phyloP scores from a whole-genome alignment of 2,329 filamentous ascomycete species.

The Ilyonectria robusta region DNA sequence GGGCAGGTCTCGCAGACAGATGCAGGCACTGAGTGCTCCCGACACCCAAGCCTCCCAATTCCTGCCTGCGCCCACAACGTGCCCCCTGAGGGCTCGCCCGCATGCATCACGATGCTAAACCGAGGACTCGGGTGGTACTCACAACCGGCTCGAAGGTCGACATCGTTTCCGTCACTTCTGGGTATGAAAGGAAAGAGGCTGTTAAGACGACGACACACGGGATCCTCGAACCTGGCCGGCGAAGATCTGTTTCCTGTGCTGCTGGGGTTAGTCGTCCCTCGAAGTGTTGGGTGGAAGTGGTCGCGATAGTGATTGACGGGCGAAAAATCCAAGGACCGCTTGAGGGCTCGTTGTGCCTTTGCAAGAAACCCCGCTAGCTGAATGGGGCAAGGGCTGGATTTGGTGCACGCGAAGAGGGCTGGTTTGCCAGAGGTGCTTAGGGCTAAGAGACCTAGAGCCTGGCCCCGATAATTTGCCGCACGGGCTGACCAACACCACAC shows the following conservation, averaged over 20 bases:
- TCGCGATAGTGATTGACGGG: slow-evolving; percentile 57
- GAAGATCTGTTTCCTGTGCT: slow-evolving; percentile 58
- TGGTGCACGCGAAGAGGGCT: slow-evolving; percentile 55
- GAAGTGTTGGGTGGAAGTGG: slow-evolving; percentile 55
- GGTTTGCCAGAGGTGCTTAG: slow-evolving; percentile 53
- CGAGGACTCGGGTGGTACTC: slow-evolving; percentile 60
- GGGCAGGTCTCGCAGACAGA: slow-evolving; percentile 22
- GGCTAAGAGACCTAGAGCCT: slow-evolving; percentile 57
- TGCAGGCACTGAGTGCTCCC: slow-evolving; percentile 28
- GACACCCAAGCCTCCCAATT: slow-evolving; percentile 37
- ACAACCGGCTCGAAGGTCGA: slow-evolving; percentile 80
- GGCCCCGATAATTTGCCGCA: slow-evolving; percentile 51
- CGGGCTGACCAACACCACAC: slow-evolving; percentile 16
- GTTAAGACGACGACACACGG: slow-evolving; percentile 53
- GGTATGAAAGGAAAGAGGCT: slow-evolving; percentile 52
- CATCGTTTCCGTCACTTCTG: slow-evolving; percentile 66
- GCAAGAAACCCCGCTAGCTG: slow-evolving; percentile 52
- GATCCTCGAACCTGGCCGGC: slow-evolving; percentile 56
- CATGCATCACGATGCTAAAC: slow-evolving; percentile 40
- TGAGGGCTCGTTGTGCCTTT: slow-evolving; percentile 59
- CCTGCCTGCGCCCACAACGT: slow-evolving; percentile 35
- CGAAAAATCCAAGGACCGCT: slow-evolving; percentile 59
- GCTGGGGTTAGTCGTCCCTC: slow-evolving; percentile 60
- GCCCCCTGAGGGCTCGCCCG: slow-evolving; percentile 34
- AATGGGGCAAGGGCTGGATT: slow-evolving; percentile 48